Percentiles rank a stretch among this genome's conserved stretches.
Evolutionary conservation across 2,329 filamentous ascomycete species (phyloP).

Genomic region (Stagonosporopsis cucurbitacearum): DNA sequence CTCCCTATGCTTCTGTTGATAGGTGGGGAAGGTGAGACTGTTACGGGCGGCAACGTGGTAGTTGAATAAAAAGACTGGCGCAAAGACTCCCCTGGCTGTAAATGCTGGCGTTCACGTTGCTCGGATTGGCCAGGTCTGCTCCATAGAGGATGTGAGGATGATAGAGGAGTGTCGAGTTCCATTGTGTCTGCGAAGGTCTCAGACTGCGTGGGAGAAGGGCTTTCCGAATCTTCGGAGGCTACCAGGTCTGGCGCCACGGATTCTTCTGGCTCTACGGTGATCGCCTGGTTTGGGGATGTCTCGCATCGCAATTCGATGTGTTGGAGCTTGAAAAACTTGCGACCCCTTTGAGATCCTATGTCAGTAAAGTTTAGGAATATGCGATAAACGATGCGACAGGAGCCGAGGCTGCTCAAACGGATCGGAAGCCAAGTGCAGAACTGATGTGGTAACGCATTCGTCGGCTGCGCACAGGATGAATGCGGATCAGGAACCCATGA

Average conservation of each 20-base stretch:
- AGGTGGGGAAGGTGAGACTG: slow-evolving; percentile 27
- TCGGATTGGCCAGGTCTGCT: slow-evolving; percentile 28
- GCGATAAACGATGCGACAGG: background rate
- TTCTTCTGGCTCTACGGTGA: slow-evolving; percentile 38
- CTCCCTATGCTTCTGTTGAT: background rate
- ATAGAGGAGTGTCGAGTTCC: slow-evolving; percentile 36
- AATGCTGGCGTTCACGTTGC: slow-evolving; percentile 22
- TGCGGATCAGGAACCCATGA: background rate
- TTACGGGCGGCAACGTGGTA: slow-evolving; percentile 17
- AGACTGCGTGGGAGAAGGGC: slow-evolving; percentile 23
- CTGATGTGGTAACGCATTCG: background rate
- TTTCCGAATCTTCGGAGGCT: slow-evolving; percentile 26
- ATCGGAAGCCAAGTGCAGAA: background rate
- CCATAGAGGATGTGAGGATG: slow-evolving; percentile 21
- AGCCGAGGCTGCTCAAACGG: background rate
- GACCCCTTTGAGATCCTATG: slow-evolving; percentile 35
- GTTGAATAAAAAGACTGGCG: slow-evolving; percentile 20
- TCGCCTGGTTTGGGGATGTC: slow-evolving; percentile 25
- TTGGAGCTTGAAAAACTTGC: slow-evolving; percentile 50
- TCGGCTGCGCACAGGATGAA: background rate
- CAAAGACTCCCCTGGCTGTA: slow-evolving; percentile 29
- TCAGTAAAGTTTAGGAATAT: background rate
- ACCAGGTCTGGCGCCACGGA: slow-evolving; percentile 29
- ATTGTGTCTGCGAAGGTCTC: slow-evolving; percentile 25
- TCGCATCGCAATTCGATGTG: slow-evolving; percentile 49